These are phyloP conservation scores for Cicer arietinum DNA, from an alignment of 306 rosid species.

Conservation along the genomic window DNA sequence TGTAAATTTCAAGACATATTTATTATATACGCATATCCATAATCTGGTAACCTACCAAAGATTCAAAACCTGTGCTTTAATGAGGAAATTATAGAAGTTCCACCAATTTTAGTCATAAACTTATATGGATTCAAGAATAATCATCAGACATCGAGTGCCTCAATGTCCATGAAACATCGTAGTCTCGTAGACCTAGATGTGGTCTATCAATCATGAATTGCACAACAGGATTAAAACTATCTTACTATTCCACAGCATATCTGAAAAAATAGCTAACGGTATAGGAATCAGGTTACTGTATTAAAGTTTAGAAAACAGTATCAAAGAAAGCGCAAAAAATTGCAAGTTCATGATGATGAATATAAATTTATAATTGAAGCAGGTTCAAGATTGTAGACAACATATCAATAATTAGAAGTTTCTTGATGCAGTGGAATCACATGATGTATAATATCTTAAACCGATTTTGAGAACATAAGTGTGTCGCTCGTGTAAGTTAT, in stretches of 20 bases:
- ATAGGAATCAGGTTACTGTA: not conserved
- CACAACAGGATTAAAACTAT: not conserved
- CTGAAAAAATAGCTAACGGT: conserved; percentile 3
- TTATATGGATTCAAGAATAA: no score
- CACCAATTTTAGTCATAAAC: no score
- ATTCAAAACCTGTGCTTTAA: not conserved
- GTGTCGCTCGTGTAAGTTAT: not conserved
- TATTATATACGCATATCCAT: not conserved
- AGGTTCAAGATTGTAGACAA: not conserved
- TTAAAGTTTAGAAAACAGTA: conserved; percentile 11
- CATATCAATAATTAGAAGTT: conserved; percentile 36
- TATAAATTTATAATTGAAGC: not conserved
- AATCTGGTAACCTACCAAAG: not conserved
- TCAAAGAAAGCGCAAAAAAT: conserved; percentile 17
- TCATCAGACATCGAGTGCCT: not conserved
- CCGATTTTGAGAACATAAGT: conserved; percentile 24
- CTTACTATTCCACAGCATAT: not conserved
- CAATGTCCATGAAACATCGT: not conserved
- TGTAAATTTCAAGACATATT: not conserved
- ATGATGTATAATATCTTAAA: conserved; percentile 21
- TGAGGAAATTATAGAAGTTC: no score
- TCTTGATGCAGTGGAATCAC: conserved; percentile 31
- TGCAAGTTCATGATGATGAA: not conserved
- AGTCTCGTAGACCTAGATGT: not conserved
- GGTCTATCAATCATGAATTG: conserved; percentile 24